These are phyloP conservation scores for Schrenkiella parvula DNA, from an alignment of 345 rosid species.

Conservation along the genomic window DNA sequence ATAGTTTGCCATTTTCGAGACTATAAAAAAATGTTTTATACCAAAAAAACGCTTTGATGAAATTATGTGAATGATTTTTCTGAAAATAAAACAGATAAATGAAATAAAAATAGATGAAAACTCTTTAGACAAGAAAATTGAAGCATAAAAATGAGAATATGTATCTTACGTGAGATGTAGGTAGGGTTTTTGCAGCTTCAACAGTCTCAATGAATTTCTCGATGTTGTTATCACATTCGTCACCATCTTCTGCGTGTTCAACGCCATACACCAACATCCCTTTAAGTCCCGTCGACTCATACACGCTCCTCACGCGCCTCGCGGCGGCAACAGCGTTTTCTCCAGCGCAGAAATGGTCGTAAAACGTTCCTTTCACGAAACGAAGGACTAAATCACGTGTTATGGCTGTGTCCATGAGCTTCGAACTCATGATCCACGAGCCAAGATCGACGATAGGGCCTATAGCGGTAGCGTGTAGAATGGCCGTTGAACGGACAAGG, in stretches of 20 bases:
- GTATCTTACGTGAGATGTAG: conserved; percentile 60
- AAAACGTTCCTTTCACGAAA: conserved; percentile 52
- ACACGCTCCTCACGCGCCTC: conserved; percentile 33
- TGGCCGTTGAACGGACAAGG: conserved; percentile 50
- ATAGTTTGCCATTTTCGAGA: background rate
- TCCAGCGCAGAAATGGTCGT: conserved; percentile 83
- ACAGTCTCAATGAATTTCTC: conserved; percentile 52
- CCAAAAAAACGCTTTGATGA: background rate
- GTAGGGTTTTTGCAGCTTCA: conserved; percentile 51
- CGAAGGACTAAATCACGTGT: conserved; percentile 38
- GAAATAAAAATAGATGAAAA: background rate
- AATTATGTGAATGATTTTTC: background rate
- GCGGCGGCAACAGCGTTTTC: conserved; percentile 44
- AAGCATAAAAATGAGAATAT: background rate
- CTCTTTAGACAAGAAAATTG: background rate
- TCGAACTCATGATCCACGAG: conserved; percentile 65
- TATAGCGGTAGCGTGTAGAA: conserved; percentile 50
- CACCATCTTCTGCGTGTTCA: conserved; percentile 53
- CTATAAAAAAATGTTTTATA: background rate
- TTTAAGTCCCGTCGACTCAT: conserved; percentile 54
- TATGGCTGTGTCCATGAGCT: conserved; percentile 41
- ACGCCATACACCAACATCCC: conserved; percentile 74
- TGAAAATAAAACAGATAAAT: background rate
- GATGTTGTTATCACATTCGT: conserved; percentile 59
- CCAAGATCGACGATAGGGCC: conserved; percentile 72